These are phyloP conservation scores for Neobulgaria alba DNA, from an alignment of 2,329 filamentous ascomycete species.

Conservation along the genomic window DNA sequence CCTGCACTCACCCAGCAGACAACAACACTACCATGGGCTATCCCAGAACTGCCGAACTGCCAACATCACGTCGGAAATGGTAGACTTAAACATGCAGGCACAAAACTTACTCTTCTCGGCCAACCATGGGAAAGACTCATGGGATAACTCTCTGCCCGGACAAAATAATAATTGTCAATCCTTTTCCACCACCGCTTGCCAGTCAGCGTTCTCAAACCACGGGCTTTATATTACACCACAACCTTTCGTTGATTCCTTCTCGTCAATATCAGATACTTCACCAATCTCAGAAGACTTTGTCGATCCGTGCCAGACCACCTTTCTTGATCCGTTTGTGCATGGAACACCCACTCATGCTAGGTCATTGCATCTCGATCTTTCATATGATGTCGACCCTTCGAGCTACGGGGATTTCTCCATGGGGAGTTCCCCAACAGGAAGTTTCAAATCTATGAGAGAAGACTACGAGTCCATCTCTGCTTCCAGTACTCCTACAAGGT, in stretches of 20 bases:
- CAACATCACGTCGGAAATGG: slow-evolving; percentile 14
- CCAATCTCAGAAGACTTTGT: slow-evolving; percentile 17
- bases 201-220: too few species aligned
- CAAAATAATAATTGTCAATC: slow-evolving; percentile 4
- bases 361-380: not conserved
- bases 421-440: not conserved
- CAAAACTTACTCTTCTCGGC: slow-evolving; percentile 3
- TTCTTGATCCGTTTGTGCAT: slow-evolving; percentile 12
- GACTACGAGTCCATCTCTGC: too few species aligned
- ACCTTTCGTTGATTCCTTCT: slow-evolving; percentile 16
- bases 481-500: not conserved
- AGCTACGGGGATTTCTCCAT: not conserved
- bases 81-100: slow-evolving; percentile 8
- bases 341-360: not conserved
- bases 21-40: slow-evolving; percentile 6
- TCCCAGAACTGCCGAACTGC: slow-evolving; percentile 11
- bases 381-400: not conserved
- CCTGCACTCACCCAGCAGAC: slow-evolving; percentile 6
- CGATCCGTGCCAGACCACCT: slow-evolving; percentile 22
- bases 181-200: slow-evolving; percentile 11
- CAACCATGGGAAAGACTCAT: too few species aligned
- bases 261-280: slow-evolving; percentile 12
- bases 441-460: too few species aligned
- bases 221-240: too few species aligned
- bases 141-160: too few species aligned